Conservation (phyloP, 176 grass and related monocot species). For the Eleusine indica region DNA sequence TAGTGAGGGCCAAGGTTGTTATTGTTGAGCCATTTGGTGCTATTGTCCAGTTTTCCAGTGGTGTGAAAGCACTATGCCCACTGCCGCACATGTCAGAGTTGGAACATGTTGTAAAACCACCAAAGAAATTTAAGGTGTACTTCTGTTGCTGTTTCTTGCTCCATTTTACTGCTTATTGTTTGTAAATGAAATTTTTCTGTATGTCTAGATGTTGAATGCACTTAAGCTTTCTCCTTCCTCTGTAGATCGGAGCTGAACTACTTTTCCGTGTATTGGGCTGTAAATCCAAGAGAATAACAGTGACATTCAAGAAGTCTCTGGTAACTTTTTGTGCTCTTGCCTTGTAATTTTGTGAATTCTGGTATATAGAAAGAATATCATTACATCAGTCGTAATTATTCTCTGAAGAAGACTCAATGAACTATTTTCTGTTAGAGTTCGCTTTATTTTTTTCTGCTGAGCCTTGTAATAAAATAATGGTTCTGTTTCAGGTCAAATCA, state of each 20-base stretch:
- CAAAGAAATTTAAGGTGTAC: slow-evolving; percentile 95
- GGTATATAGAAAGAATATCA: neutral
- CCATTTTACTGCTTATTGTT: slow-evolving; percentile 10
- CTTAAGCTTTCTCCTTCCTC: slow-evolving; percentile 23
- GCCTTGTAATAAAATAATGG: neutral
- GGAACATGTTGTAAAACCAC: slow-evolving; percentile 74
- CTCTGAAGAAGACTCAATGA: slow-evolving; percentile 3
- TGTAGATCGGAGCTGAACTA: slow-evolving; percentile 85
- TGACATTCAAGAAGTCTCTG: slow-evolving; percentile 94
- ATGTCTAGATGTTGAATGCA: slow-evolving; percentile 22
- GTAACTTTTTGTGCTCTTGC: slow-evolving; percentile 49
- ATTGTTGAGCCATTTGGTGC: slow-evolving; percentile 71
- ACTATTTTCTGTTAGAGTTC: slow-evolving; percentile 12
- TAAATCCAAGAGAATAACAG: slow-evolving; percentile 95
- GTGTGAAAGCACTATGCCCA: slow-evolving; percentile 94
- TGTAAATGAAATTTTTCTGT: slow-evolving; percentile 12
- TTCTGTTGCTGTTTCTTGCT: slow-evolving; percentile 20
- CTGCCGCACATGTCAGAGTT: slow-evolving; percentile 96
- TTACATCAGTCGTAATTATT: slow-evolving; percentile 7
- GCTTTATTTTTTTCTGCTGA: neutral
- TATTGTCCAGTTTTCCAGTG: slow-evolving; percentile 87
- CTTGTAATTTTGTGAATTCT: neutral
- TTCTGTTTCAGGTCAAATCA: slow-evolving; percentile 81
- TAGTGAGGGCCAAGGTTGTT: slow-evolving; percentile 84
- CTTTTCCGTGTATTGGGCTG: slow-evolving; percentile 91